phyloP scores from a whole-genome alignment of 257 asterid genomes.

The Primulina tabacum region DNA sequence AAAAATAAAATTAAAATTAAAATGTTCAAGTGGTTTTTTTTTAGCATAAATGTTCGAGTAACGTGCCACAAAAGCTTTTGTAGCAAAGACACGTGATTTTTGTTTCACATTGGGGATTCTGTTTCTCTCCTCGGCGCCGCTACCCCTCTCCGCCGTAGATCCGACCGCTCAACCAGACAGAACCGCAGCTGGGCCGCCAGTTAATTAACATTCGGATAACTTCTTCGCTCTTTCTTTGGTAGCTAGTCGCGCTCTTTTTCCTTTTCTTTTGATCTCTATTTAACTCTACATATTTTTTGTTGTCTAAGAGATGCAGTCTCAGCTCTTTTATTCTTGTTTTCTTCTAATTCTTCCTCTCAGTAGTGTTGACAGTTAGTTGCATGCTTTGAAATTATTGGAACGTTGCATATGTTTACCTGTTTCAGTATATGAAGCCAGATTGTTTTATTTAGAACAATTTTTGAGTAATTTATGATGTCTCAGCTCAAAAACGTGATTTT shows the following conservation, averaged over 20 bases:
- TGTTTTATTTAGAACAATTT: no score
- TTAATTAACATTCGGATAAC: slow-evolving; percentile 17
- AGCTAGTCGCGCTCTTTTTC: background rate
- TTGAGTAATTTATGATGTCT: background rate
- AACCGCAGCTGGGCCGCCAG: slow-evolving; percentile 11
- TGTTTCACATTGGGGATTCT: background rate
- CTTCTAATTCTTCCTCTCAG: background rate
- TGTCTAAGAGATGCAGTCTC: background rate
- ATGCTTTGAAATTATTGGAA: background rate
- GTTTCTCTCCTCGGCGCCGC: slow-evolving; percentile 26
- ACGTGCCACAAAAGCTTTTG: slow-evolving; percentile 29
- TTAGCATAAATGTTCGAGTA: background rate
- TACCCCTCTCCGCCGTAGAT: slow-evolving; percentile 23
- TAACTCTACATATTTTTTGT: background rate
- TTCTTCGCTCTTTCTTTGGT: background rate
- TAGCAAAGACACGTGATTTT: slow-evolving; percentile 2
- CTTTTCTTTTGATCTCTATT: slow-evolving; percentile 2
- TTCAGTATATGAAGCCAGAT: background rate
- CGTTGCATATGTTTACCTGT: background rate
- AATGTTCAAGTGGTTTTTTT: background rate
- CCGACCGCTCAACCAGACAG: slow-evolving; percentile 17
- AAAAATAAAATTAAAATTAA: no score
- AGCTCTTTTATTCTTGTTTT: background rate
- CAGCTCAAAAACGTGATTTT: background rate
- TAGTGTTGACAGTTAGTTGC: background rate